phyloP scores from a whole-genome alignment of 345 rosid species.

The Linum lewisii region DNA sequence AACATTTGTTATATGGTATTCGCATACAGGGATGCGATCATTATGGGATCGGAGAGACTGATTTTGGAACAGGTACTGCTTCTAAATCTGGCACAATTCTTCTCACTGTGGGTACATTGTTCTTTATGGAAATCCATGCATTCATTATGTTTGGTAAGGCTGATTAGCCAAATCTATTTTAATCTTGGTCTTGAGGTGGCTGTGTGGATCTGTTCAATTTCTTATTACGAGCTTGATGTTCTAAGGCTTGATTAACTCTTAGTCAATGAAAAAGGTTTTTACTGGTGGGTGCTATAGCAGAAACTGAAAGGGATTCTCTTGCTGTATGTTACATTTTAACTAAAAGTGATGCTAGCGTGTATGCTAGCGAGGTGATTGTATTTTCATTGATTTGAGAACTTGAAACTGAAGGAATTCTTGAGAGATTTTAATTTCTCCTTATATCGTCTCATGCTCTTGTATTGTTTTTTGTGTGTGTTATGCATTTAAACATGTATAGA shows the following conservation, averaged over 20 bases:
- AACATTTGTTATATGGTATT: not conserved
- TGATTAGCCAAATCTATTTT: not conserved
- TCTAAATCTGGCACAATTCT: not conserved
- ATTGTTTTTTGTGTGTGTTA: not conserved
- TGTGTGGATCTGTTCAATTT: not conserved
- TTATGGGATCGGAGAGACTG: conserved; percentile 41
- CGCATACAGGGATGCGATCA: conserved; percentile 70
- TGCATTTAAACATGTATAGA: not conserved
- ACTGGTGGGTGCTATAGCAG: too few relatives aligned
- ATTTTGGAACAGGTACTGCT: conserved; percentile 56
- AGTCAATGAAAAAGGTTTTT: too few relatives aligned
- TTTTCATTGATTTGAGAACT: too few relatives aligned
- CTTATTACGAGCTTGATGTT: not conserved
- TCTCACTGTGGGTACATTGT: not conserved
- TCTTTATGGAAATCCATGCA: not conserved
- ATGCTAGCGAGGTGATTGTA: too few relatives aligned
- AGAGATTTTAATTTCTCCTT: not conserved
- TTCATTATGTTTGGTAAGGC: not conserved
- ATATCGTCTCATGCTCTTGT: not conserved
- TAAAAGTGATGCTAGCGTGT: too few relatives aligned
- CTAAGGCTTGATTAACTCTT: not conserved
- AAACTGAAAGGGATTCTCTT: too few relatives aligned
- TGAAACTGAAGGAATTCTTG: too few relatives aligned
- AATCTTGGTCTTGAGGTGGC: not conserved
- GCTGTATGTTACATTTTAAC: too few relatives aligned